Evolutionary conservation across 106 monocot genomes (phyloP).

Genomic region (Dioscorea alata): DNA sequence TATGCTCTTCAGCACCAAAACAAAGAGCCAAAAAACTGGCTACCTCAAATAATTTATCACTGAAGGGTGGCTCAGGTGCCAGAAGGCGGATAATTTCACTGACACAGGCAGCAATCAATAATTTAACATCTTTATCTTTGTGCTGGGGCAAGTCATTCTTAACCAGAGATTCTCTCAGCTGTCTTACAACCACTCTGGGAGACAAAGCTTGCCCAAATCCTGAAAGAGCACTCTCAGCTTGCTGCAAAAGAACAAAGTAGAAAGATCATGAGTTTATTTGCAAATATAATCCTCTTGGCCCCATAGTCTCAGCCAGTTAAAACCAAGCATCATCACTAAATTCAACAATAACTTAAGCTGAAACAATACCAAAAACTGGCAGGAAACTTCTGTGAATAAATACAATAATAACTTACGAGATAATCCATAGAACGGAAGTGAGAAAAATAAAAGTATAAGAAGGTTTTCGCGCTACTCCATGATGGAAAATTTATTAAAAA

Average conservation of each 20-base stretch:
- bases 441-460: background rate
- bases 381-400: no score
- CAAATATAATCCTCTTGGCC: no score
- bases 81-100: constrained; percentile 77
- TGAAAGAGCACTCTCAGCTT: constrained; percentile 62
- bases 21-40: background rate
- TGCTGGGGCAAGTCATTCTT: constrained; percentile 57
- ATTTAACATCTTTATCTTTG: constrained; percentile 84
- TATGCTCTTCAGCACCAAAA: background rate
- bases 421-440: no score
- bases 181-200: constrained; percentile 27
- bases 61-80: constrained; percentile 80
- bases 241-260: constrained; percentile 22
- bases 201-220: constrained; percentile 50
- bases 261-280: no score
- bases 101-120: constrained; percentile 71
- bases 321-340: no score
- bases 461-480: background rate
- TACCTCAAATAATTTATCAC: constrained; percentile 77
- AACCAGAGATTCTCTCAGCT: constrained; percentile 40
- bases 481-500: no score
- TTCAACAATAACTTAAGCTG: no score
- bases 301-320: no score
- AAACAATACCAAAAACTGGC: no score
- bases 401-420: no score